These are phyloP conservation scores for Rhynchosporium graminicola DNA, from an alignment of 2,329 filamentous ascomycete genomes.

Conservation along the genomic window DNA sequence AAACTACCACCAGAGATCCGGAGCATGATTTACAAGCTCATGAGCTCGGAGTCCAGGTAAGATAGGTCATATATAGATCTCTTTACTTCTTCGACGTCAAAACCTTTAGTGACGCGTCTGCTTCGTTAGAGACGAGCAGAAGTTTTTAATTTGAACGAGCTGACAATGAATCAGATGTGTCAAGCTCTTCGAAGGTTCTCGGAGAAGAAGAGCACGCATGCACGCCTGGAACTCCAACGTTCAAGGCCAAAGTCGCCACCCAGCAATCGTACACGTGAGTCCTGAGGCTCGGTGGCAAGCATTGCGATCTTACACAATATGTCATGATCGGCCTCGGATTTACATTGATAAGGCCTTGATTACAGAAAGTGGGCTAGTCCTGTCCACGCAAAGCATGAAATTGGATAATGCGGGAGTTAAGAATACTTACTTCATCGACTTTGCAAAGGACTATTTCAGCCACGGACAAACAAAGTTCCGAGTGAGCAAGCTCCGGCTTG, in stretches of 20 bases:
- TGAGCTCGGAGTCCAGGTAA: neutral
- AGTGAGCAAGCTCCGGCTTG: neutral
- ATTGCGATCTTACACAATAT: neutral
- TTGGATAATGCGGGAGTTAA: neutral
- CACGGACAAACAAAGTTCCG: neutral
- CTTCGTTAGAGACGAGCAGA: no score
- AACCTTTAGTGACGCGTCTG: neutral
- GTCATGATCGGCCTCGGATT: neutral
- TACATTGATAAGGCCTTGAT: neutral
- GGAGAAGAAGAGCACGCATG: neutral
- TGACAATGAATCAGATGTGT: neutral
- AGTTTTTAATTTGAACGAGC: neutral
- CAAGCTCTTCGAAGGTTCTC: neutral
- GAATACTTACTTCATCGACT: neutral
- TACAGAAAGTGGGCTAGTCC: no score
- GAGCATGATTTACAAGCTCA: neutral
- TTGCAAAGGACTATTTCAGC: neutral
- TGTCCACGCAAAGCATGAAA: neutral
- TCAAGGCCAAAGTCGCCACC: neutral
- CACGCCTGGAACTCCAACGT: conserved; percentile 4
- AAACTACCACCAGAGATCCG: neutral
- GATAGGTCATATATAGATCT: neutral
- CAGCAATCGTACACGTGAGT: neutral
- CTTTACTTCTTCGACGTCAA: neutral
- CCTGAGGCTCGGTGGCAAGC: neutral